A percentile compares a stretch with the other conserved stretches of the same genome.
Conservation (phyloP, 768 basidiomycete species). For the Pleurotus tuoliensis region DNA sequence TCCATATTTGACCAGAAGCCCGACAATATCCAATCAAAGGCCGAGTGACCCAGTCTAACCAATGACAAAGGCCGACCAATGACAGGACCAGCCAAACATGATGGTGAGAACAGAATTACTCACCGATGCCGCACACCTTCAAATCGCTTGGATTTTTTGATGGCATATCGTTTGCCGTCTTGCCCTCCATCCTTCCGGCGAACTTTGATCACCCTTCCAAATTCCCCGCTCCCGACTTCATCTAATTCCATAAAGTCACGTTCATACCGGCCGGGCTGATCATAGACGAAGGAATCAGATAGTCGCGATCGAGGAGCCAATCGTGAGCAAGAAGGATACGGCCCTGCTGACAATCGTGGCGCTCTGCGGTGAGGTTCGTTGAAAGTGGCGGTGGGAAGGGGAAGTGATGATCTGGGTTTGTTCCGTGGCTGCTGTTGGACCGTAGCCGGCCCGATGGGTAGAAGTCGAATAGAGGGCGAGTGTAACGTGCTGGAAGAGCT, state of each 20-base stretch:
- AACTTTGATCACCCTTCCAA: constrained; percentile 89
- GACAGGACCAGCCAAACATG: constrained; percentile 9
- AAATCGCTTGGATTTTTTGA: constrained; percentile 93
- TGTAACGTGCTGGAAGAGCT: not conserved
- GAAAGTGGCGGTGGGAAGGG: constrained; percentile 41
- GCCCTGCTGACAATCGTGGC: constrained; percentile 11
- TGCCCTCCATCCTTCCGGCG: constrained; percentile 53
- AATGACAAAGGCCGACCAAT: constrained; percentile 11
- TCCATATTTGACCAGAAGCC: constrained; percentile 11
- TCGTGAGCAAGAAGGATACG: constrained; percentile 18
- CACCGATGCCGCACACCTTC: constrained; percentile 90
- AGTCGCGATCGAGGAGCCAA: constrained; percentile 18
- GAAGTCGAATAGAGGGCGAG: constrained; percentile 2
- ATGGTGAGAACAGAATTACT: constrained; percentile 23
- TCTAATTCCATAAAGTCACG: constrained; percentile 77
- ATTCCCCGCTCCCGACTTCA: constrained; percentile 86
- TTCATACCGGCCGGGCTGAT: constrained; percentile 67
- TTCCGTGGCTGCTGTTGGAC: constrained; percentile 32
- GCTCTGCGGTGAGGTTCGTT: constrained; percentile 20
- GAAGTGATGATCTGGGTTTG: constrained; percentile 40
- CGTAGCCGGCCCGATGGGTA: constrained; percentile 7
- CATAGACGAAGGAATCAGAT: constrained; percentile 40
- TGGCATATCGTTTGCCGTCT: constrained; percentile 57
- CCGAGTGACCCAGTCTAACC: constrained; percentile 14
- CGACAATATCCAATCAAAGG: constrained; percentile 6